These are phyloP conservation scores for Trichocladium uniseriatum DNA, from an alignment of 495 filamentous ascomycete genomes.

Conservation along the genomic window DNA sequence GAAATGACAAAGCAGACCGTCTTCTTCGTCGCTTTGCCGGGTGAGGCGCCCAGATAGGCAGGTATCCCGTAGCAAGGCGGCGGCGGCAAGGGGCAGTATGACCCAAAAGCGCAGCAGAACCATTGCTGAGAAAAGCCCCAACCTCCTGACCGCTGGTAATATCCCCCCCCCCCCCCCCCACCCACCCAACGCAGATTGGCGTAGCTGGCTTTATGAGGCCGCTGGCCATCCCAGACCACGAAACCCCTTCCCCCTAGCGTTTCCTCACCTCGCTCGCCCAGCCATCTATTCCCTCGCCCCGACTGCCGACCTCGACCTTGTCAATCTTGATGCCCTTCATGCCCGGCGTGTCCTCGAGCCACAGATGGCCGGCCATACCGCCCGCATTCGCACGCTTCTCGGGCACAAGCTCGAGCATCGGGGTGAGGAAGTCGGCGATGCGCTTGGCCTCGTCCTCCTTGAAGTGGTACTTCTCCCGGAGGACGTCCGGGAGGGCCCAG, in stretches of 20 bases:
- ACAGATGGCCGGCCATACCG: conserved; percentile 78
- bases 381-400: conserved; percentile 89
- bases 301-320: conserved; percentile 63
- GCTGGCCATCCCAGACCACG: background rate
- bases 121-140: no score
- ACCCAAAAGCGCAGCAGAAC: no score
- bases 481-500: conserved; percentile 90
- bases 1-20: background rate
- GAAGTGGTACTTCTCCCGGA: conserved; percentile 96
- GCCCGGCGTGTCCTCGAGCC: conserved; percentile 71
- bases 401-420: conserved; percentile 86
- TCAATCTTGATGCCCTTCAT: conserved; percentile 73
- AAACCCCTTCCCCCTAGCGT: conserved; percentile 39
- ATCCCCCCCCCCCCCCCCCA: no score
- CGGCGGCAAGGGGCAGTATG: no score
- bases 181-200: no score
- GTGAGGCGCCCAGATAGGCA: background rate
- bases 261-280: conserved; percentile 90
- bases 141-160: no score
- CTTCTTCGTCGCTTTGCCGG: background rate
- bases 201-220: no score
- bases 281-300: conserved; percentile 90
- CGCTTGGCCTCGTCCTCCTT: conserved; percentile 62
- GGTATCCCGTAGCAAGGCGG: no score
- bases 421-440: conserved; percentile 77